phyloP scores from a whole-genome alignment of 352 stramenopile species.

The Globisporangium echinulatum region DNA sequence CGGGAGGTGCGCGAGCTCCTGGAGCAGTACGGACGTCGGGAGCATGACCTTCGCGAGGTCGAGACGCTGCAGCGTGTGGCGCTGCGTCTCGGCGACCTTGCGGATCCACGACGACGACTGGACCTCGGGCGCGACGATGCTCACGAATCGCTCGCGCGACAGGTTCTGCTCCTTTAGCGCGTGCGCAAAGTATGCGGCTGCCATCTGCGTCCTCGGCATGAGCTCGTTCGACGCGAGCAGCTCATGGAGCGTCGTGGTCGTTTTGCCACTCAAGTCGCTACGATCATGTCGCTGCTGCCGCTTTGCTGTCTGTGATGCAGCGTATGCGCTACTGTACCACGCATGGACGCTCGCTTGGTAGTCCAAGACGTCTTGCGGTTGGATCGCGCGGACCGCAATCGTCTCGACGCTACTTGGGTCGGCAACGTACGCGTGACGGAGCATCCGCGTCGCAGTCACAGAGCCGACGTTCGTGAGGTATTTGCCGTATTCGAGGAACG shows the following conservation, averaged over 20 bases:
- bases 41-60: conserved; percentile 51
- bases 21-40: conserved; percentile 57
- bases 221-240: conserved; percentile 12
- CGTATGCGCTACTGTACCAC: conserved; percentile 22
- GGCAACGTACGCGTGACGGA: conserved; percentile 48
- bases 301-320: not conserved
- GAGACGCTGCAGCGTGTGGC: conserved; percentile 48
- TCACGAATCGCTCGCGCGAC: conserved; percentile 51
- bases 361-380: conserved; percentile 5
- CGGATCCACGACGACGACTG: conserved; percentile 62
- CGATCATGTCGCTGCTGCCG: not conserved
- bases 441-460: conserved; percentile 28
- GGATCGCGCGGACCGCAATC: conserved; percentile 6
- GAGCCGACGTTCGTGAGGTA: conserved; percentile 40
- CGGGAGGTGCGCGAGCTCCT: conserved; percentile 42
- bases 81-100: conserved; percentile 40
- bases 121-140: conserved; percentile 39
- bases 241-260: conserved; percentile 4
- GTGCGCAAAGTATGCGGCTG: conserved; percentile 34
- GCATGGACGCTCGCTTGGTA: conserved; percentile 18
- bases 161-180: conserved; percentile 44
- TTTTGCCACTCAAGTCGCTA: not conserved
- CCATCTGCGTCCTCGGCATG: conserved; percentile 39
- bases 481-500: conserved; percentile 63
- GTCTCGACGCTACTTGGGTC: not conserved